phyloP scores from a whole-genome alignment of 441 rosid genomes.

The Omphalea diandra region DNA sequence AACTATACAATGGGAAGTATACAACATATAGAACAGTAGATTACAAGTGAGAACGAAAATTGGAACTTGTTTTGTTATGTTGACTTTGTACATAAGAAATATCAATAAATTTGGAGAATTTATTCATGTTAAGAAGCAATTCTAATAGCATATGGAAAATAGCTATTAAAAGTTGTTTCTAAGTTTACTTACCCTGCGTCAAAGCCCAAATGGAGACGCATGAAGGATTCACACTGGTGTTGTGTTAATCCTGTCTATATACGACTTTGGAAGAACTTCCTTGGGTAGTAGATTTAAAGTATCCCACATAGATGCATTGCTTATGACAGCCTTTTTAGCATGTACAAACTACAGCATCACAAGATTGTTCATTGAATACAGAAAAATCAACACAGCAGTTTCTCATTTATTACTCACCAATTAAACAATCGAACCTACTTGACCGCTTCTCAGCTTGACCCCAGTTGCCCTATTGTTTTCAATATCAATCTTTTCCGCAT shows the following conservation, averaged over 20 bases:
- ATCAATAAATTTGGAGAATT: background rate
- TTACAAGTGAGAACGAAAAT: background rate
- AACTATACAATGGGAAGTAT: background rate
- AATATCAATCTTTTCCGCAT: conserved; percentile 69
- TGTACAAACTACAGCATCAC: conserved; percentile 58
- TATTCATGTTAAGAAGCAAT: too few species aligned
- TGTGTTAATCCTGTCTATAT: conserved; percentile 43
- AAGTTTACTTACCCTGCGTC: conserved; percentile 56
- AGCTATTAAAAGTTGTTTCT: too few species aligned
- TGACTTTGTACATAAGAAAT: background rate
- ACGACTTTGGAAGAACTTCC: conserved; percentile 65
- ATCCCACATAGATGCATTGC: conserved; percentile 98
- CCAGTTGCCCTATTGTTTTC: conserved; percentile 79
- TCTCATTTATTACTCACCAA: background rate
- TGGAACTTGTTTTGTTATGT: background rate
- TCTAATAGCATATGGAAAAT: too few species aligned
- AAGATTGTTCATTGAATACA: conserved; percentile 6
- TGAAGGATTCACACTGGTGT: conserved; percentile 90
- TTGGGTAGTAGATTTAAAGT: conserved; percentile 66
- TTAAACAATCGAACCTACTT: conserved; percentile 38
- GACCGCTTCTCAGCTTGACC: conserved; percentile 78
- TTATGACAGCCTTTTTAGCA: conserved; percentile 83
- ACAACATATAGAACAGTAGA: background rate
- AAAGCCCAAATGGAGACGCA: conserved; percentile 97
- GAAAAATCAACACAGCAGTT: background rate